Evolutionary conservation across 2,329 filamentous ascomycete species (phyloP).

Genomic region (Aspergillus latus): DNA sequence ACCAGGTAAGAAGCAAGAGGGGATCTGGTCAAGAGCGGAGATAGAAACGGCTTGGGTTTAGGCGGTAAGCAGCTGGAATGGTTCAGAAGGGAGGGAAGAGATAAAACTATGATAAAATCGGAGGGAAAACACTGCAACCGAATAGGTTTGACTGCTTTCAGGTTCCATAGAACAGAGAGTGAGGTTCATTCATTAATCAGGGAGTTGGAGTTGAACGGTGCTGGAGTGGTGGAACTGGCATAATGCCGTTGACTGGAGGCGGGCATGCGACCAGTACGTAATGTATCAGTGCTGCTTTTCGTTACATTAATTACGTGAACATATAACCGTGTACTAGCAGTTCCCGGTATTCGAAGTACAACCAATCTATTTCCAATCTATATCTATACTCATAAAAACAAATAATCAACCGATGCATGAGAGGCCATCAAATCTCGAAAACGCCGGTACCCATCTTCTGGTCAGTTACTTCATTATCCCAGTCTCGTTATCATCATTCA

Average conservation of each 20-base stretch:
- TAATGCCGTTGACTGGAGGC: conserved; percentile 1
- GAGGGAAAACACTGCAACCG: conserved; percentile 4
- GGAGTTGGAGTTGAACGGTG: conserved; percentile 5
- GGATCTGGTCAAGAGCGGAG: conserved; percentile 13
- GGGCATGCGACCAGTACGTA: conserved; percentile 9
- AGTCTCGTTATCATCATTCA: background rate
- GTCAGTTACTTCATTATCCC: background rate
- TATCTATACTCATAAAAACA: conserved; percentile 2
- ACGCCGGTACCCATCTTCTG: background rate
- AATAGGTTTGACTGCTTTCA: conserved; percentile 21
- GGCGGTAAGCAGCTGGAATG: conserved; percentile 30
- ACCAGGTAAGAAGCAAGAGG: conserved; percentile 24
- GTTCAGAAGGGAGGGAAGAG: conserved; percentile 15
- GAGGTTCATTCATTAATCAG: conserved; percentile 4
- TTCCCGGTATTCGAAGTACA: background rate
- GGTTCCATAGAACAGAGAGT: conserved; percentile 27
- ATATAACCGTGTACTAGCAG: background rate
- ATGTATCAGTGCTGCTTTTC: background rate
- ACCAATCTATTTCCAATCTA: conserved; percentile 2
- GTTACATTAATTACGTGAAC: background rate
- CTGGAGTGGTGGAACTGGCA: conserved; percentile 2
- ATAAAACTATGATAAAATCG: conserved; percentile 15
- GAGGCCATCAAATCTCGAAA: background rate
- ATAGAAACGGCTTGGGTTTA: conserved; percentile 17
- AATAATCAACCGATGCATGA: background rate